phyloP scores from a whole-genome alignment of 257 asterid genomes.

The Przewalskia tangutica region DNA sequence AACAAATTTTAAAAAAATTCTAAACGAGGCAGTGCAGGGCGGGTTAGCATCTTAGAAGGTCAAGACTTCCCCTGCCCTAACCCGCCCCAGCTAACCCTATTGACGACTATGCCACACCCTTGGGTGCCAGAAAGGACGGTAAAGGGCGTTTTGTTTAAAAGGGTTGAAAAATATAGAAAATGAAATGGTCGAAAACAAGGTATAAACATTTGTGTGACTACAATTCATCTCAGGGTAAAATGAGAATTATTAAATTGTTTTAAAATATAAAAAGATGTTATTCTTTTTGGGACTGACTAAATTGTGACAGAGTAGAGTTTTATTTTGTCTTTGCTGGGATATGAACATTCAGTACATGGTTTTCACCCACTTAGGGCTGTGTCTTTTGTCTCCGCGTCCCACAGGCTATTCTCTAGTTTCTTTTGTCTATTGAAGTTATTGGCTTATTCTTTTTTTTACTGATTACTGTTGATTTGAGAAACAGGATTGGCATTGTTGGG shows the following conservation, averaged over 20 bases:
- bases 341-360: neutral
- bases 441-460: neutral
- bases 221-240: too few species aligned
- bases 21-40: too few species aligned
- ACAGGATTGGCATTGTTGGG: constrained; percentile 60
- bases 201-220: neutral
- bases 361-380: neutral
- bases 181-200: neutral
- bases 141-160: too few species aligned
- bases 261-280: neutral
- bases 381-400: neutral
- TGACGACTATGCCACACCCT: too few species aligned
- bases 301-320: neutral
- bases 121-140: too few species aligned
- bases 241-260: neutral
- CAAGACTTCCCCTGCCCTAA: too few species aligned
- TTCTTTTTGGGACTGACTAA: neutral
- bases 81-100: too few species aligned
- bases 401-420: neutral
- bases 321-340: neutral
- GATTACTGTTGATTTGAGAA: constrained; percentile 7
- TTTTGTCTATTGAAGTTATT: neutral
- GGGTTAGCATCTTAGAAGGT: too few species aligned
- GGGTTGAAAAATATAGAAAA: too few species aligned
- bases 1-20: too few species aligned